A percentile compares a stretch with the other conserved stretches of the same genome.
phyloP scores from a whole-genome alignment of 148 eudicot species.

The Rhododendron henanense region DNA sequence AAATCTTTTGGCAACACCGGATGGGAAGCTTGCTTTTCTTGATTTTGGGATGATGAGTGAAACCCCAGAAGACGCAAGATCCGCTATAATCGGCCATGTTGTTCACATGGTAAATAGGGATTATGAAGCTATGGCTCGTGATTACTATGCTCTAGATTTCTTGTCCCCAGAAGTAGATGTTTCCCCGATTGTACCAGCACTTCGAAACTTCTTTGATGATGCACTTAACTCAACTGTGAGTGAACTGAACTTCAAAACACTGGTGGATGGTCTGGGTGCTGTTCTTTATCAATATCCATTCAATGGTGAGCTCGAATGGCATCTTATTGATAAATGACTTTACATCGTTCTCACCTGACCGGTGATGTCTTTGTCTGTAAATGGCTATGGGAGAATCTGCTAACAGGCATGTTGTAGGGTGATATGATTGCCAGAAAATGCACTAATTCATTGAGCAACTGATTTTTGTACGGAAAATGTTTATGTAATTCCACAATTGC shows the following conservation, averaged over 20 bases:
- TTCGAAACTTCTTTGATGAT: constrained; percentile 86
- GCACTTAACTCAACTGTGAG: constrained; percentile 90
- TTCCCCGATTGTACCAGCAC: constrained; percentile 92
- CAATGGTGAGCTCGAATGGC: constrained; percentile 58
- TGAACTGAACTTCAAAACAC: constrained; percentile 95
- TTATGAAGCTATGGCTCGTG: constrained; percentile 99
- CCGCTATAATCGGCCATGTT: constrained; percentile 97
- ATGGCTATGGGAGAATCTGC: constrained; percentile 1
- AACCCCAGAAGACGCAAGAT: constrained; percentile 96
- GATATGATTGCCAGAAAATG: background rate
- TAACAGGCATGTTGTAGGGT: background rate
- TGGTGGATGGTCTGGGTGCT: constrained; percentile 93
- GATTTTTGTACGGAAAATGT: background rate
- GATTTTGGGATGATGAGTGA: constrained; percentile 99
- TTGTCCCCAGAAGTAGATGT: constrained; percentile 90
- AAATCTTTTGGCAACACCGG: constrained; percentile 95
- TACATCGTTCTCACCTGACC: background rate
- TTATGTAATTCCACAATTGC: background rate
- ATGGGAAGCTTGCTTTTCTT: constrained; percentile 96
- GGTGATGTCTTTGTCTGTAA: background rate
- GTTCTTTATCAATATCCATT: constrained; percentile 94
- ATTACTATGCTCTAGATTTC: constrained; percentile 88
- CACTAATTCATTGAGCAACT: background rate
- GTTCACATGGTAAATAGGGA: constrained; percentile 99
- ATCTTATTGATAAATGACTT: background rate